These are phyloP conservation scores for Phlyctochytrium planicorne DNA, from an alignment of 192 early-diverging fungal genomes.

Conservation along the genomic window DNA sequence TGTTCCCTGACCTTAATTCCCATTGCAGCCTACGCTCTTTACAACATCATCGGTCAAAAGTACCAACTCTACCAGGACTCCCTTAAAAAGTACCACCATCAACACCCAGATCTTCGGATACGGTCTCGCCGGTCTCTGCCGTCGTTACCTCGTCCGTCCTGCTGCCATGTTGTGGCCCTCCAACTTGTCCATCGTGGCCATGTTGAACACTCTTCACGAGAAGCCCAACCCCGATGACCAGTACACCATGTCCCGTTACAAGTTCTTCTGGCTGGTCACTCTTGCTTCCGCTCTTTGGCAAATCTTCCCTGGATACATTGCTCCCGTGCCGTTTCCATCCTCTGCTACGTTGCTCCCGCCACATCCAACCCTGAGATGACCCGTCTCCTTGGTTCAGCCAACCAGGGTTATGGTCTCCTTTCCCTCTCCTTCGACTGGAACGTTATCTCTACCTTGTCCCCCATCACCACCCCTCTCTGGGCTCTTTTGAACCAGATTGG, in stretches of 20 bases:
- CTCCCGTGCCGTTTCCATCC: constrained; percentile 1
- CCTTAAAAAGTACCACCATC: constrained; percentile 1
- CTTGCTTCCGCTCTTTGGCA: constrained; percentile 27
- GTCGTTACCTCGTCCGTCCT: constrained; percentile 79
- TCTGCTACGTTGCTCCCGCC: neutral
- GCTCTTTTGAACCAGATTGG: constrained; percentile 10
- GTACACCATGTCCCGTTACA: constrained; percentile 3
- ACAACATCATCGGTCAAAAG: constrained; percentile 8
- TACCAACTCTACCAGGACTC: constrained; percentile 8
- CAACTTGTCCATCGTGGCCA: constrained; percentile 68
- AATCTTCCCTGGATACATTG: neutral
- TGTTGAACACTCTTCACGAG: no score
- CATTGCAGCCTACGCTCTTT: neutral
- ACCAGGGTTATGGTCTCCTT: constrained; percentile 6
- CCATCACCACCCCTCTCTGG: constrained; percentile 19
- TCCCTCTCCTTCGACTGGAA: constrained; percentile 28
- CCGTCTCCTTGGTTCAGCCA: neutral
- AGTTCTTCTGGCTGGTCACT: constrained; percentile 2
- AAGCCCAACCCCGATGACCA: constrained; percentile 58
- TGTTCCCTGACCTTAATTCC: constrained; percentile 77
- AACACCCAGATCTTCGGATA: constrained; percentile 62
- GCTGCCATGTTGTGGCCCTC: constrained; percentile 84
- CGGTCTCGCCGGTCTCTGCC: constrained; percentile 66
- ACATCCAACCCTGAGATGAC: neutral
- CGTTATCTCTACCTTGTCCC: neutral